phyloP scores from a whole-genome alignment of 2,329 filamentous ascomycete genomes.

The Verruconis gallopava region DNA sequence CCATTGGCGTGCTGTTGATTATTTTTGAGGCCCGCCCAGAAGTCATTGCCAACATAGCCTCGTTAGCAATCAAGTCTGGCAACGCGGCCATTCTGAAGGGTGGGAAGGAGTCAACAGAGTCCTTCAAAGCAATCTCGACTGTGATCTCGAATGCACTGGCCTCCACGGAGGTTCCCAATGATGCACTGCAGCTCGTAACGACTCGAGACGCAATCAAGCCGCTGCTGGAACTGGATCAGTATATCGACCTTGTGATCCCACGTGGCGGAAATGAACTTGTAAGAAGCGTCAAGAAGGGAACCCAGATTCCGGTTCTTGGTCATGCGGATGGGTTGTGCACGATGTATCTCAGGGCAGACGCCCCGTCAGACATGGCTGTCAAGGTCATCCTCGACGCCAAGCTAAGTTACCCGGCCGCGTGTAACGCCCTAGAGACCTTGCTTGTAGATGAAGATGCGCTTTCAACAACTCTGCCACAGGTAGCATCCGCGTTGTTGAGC shows the following conservation, averaged over 20 bases:
- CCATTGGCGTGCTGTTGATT: conserved; percentile 93
- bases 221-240: conserved; percentile 70
- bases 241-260: conserved; percentile 92
- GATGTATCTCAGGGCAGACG: conserved; percentile 71
- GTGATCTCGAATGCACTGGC: conserved; percentile 70
- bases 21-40: conserved; percentile 97
- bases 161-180: conserved; percentile 63
- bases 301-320: conserved; percentile 88
- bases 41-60: conserved; percentile 96
- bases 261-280: conserved; percentile 84
- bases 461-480: conserved; percentile 50
- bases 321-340: conserved; percentile 91
- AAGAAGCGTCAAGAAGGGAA: conserved; percentile 75
- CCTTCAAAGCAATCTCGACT: conserved; percentile 81
- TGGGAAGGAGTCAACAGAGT: conserved; percentile 88
- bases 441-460: conserved; percentile 67
- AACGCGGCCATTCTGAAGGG: conserved; percentile 96
- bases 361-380: conserved; percentile 56
- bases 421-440: conserved; percentile 87
- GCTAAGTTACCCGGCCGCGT: conserved; percentile 86
- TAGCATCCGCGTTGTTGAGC: conserved; percentile 59
- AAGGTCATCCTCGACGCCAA: conserved; percentile 83
- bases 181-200: conserved; percentile 84
- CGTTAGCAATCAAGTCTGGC: conserved; percentile 89
- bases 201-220: conserved; percentile 83